These are phyloP conservation scores for Phytophthora rubi DNA, from an alignment of 352 stramenopile genomes.

Conservation along the genomic window DNA sequence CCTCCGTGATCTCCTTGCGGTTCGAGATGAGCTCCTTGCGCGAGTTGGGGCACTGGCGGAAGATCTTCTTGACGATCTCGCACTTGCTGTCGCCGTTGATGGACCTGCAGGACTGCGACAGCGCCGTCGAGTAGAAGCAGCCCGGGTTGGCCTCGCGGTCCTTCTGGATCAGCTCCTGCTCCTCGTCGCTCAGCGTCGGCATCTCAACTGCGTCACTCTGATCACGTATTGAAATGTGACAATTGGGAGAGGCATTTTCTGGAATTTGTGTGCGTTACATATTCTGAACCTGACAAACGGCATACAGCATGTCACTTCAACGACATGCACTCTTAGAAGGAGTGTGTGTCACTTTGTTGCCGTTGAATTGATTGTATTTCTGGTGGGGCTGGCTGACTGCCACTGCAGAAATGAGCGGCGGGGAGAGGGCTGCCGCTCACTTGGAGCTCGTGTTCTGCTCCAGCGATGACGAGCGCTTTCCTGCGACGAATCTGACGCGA, in stretches of 20 bases:
- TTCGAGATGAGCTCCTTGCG: conserved; percentile 82
- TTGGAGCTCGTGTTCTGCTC: conserved; percentile 46
- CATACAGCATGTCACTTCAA: conserved; percentile 20
- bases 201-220: conserved; percentile 29
- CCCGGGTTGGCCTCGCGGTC: conserved; percentile 75
- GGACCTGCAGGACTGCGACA: conserved; percentile 79
- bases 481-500: conserved; percentile 23
- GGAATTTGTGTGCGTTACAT: conserved; percentile 34
- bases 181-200: conserved; percentile 70
- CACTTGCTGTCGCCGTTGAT: conserved; percentile 89
- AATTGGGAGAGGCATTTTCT: conserved; percentile 19
- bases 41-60: conserved; percentile 76
- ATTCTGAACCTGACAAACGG: conserved; percentile 20
- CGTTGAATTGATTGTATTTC: not conserved
- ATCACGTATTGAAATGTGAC: conserved; percentile 14
- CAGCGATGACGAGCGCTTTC: conserved; percentile 41
- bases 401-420: conserved; percentile 2
- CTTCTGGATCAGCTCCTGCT: conserved; percentile 76
- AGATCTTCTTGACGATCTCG: conserved; percentile 88
- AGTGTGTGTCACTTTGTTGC: conserved; percentile 19
- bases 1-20: conserved; percentile 77
- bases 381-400: not conserved
- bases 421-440: conserved; percentile 6
- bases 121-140: conserved; percentile 83
- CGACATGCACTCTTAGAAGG: conserved; percentile 10